These are phyloP conservation scores for Priceomyces melissophilus DNA, from an alignment of 805 yeast genomes.

Conservation along the genomic window DNA sequence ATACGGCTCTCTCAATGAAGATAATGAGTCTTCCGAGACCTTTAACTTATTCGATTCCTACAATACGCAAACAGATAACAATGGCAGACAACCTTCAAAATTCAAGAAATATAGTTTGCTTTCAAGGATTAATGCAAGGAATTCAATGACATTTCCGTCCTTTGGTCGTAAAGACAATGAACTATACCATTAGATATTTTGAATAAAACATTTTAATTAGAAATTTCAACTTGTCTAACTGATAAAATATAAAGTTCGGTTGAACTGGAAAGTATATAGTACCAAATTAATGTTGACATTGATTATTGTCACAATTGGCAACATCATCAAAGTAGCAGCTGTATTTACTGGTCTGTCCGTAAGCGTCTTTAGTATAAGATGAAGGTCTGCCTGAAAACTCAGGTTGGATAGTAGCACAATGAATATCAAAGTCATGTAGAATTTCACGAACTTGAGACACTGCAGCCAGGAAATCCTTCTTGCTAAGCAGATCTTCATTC, in stretches of 20 bases:
- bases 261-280: no score
- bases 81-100: not conserved
- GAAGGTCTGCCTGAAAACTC: conserved; percentile 50
- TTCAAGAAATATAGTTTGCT: conserved; percentile 1
- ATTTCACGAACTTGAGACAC: conserved; percentile 75
- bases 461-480: conserved; percentile 51
- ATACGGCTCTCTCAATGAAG: conserved; percentile 1
- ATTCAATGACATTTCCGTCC: not conserved
- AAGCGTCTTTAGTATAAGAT: conserved; percentile 16
- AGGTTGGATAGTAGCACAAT: conserved; percentile 94
- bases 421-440: conserved; percentile 80
- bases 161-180: conserved; percentile 1
- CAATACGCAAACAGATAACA: not conserved
- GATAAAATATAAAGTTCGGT: no score
- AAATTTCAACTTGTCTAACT: no score
- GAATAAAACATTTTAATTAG: not conserved
- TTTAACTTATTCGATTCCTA: conserved; percentile 15
- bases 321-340: conserved; percentile 30
- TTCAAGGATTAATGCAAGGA: not conserved
- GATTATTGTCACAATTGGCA: conserved; percentile 27
- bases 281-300: conserved; percentile 13
- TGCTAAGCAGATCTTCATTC: conserved; percentile 49
- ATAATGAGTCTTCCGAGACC: conserved; percentile 15
- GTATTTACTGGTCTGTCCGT: conserved; percentile 27
- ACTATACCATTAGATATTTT: not conserved